Evolutionary conservation across 1,284 basidiomycete species (phyloP), one percentile per base, ranked within the genome.

Genomic region (Pascua guehoae): DNA sequence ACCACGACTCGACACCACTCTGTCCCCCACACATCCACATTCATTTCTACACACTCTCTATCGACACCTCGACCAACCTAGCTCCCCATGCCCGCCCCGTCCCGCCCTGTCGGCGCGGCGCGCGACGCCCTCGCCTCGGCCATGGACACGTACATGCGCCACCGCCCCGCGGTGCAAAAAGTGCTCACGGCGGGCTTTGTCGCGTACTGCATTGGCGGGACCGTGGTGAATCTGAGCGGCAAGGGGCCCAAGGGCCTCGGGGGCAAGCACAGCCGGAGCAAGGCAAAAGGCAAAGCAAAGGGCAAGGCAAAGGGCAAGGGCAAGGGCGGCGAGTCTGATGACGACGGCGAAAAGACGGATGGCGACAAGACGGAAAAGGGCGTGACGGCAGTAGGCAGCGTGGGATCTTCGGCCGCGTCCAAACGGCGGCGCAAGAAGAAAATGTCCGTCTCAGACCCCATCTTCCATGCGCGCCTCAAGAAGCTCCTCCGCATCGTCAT

Each of bases 401-500:
- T 32, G 7, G 24, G 24, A 3, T n/a, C n/a, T n/a, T 4, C 24
- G 24, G 24, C 24, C 7, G 24, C 4, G 24, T 61, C 55, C 43
- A 32, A 32, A 7, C 3, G 7, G 24, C 24, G 24, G 7, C 24
- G 24, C 24, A 68, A 64, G 48, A 60, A 55, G 18, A 57, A 57
- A 9, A 66, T 64, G n/a, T 65, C 65, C n/a, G 86, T 96, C 40
- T 63, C 65, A 11, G 94, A 98, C 76, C 89, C 88, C 0, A 74
- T 90, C 15, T 98, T 98, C 79, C 94, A 94, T 69, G 82, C 86
- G 66, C 84, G 91, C 11, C 81, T 98, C 36, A 83, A 84, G 47
- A 79, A 79, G 44, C 87, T 98, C 49, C 79, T 97, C 32, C 82
- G 85, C 38, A 96, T 98, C 61, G 89, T 96, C 16, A 91, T 98